Conservation (phyloP, 140 eudicot genomes). For the Anethum foeniculum region DNA sequence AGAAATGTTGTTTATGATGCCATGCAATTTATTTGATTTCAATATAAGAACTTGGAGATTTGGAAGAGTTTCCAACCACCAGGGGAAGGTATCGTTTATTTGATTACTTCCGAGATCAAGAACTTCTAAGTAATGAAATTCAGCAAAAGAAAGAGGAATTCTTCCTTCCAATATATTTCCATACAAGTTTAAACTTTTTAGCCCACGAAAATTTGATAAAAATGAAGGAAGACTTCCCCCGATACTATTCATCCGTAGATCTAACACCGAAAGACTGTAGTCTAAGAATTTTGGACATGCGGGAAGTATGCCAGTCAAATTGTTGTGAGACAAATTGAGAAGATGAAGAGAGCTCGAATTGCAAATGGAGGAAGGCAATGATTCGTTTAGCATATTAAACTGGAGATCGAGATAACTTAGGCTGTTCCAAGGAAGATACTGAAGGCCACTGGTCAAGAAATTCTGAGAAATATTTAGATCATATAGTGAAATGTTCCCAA, state of each 20-base stretch:
- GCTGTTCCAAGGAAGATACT: background rate
- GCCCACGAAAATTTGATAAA: background rate
- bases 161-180: background rate
- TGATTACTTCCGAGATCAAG: background rate
- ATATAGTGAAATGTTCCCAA: background rate
- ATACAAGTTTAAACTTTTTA: background rate
- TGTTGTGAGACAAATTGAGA: slow-evolving; percentile 10
- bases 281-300: background rate
- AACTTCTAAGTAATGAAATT: background rate
- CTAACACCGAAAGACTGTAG: background rate
- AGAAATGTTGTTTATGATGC: slow-evolving; percentile 10
- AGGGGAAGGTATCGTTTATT: background rate
- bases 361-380: slow-evolving; percentile 1
- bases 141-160: background rate
- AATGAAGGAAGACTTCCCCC: background rate
- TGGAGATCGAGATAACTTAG: background rate
- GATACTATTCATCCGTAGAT: background rate
- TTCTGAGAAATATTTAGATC: background rate
- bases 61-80: slow-evolving; percentile 7
- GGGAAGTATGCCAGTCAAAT: background rate
- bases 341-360: background rate
- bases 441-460: background rate
- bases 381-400: background rate
- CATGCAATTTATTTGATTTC: slow-evolving; percentile 26
- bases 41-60: slow-evolving; percentile 23